These are phyloP conservation scores for Candida saitoana DNA, from an alignment of 805 yeast species.

Conservation along the genomic window DNA sequence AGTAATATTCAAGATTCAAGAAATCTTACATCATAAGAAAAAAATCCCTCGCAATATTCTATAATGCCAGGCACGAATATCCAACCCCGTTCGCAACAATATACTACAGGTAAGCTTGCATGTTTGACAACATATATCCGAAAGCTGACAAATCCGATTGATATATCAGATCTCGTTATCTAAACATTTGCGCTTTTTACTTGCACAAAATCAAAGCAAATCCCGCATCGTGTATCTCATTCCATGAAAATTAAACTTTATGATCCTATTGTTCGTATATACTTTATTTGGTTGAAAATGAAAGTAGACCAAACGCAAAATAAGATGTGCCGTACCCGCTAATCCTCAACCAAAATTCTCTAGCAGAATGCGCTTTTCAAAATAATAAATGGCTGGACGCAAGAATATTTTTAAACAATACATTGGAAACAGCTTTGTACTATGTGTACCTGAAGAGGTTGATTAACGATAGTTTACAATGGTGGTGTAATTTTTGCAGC, in stretches of 20 bases:
- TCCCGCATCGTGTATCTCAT: background rate
- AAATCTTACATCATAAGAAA: too few species aligned
- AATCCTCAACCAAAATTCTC: background rate
- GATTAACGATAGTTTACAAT: background rate
- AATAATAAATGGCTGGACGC: background rate
- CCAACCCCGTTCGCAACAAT: too few species aligned
- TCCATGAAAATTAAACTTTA: background rate
- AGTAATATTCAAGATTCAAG: too few species aligned
- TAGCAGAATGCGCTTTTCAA: background rate
- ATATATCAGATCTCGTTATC: background rate
- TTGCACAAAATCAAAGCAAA: background rate
- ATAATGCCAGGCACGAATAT: too few species aligned
- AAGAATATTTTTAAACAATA: background rate
- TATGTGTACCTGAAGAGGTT: background rate
- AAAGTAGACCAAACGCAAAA: background rate
- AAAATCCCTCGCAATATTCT: too few species aligned
- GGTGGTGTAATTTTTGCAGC: too few species aligned
- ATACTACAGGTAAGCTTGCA: too few species aligned
- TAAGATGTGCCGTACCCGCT: background rate
- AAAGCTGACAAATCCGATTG: too few species aligned
- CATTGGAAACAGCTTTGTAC: background rate
- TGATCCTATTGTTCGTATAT: background rate
- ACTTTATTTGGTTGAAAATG: background rate
- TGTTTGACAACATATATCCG: too few species aligned
- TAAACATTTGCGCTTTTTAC: background rate